Percentiles rank a stretch among this genome's conserved stretches.
Evolutionary conservation across 192 early-diverging fungal genomes (phyloP).

Genomic region (Funneliformis geosporum): DNA sequence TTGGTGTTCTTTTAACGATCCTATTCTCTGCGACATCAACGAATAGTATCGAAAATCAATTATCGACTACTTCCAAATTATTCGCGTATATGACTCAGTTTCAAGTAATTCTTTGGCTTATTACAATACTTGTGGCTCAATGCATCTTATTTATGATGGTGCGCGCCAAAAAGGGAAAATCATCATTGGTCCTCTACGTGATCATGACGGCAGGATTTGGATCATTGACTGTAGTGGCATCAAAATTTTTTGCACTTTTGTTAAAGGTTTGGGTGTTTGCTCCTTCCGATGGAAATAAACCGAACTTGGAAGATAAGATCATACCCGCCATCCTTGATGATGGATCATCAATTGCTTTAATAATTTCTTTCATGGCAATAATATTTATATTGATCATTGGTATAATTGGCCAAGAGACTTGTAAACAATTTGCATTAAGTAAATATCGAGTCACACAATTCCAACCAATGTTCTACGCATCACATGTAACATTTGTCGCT

Average conservation of each 20-base stretch:
- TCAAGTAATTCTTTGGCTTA: neutral
- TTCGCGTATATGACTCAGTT: neutral
- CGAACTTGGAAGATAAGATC: neutral
- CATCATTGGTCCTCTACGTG: constrained; percentile 23
- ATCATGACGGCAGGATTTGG: constrained; percentile 29
- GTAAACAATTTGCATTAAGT: constrained; percentile 31
- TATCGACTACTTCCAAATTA: neutral
- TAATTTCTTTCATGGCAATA: neutral
- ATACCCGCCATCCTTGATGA: constrained; percentile 7
- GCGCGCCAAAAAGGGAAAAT: neutral
- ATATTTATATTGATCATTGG: constrained; percentile 9
- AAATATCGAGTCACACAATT: constrained; percentile 31
- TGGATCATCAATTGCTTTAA: constrained; percentile 19
- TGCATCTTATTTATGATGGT: neutral
- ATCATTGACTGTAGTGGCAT: constrained; percentile 19
- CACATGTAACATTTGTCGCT: constrained; percentile 35
- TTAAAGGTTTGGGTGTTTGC: constrained; percentile 8
- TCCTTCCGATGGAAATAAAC: neutral
- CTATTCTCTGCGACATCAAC: neutral
- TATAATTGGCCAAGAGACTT: constrained; percentile 30
- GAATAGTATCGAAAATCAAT: neutral
- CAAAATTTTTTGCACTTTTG: constrained; percentile 27
- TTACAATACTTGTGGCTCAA: neutral
- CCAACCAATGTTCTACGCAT: constrained; percentile 35
- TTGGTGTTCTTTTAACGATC: neutral